Conservation (phyloP, 139 green algal species). For the Coelastrella sp. region DNA sequence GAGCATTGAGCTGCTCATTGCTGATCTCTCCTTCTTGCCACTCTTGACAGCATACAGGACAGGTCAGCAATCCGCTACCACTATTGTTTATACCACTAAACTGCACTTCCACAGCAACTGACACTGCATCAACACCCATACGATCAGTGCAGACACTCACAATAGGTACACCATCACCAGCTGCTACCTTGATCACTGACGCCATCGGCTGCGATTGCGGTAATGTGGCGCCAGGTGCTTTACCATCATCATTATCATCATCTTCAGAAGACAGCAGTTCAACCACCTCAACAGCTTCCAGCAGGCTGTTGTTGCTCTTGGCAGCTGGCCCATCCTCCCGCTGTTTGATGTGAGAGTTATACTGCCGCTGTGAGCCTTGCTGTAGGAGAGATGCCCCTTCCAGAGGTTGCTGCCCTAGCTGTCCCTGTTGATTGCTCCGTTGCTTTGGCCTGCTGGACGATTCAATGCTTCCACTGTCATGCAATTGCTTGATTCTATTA, state of each 20-base stretch:
- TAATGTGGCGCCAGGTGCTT: neutral
- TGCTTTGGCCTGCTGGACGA: too few species aligned
- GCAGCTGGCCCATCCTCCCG: neutral
- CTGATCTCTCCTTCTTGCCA: conserved; percentile 21
- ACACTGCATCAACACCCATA: too few species aligned
- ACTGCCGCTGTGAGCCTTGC: conserved; percentile 1
- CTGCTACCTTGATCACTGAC: neutral
- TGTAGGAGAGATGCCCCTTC: neutral
- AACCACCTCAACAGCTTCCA: neutral
- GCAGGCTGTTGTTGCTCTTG: neutral
- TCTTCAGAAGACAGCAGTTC: conserved; percentile 32
- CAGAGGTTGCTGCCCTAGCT: neutral
- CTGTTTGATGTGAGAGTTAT: neutral
- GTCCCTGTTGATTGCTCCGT: neutral
- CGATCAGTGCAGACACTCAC: too few species aligned
- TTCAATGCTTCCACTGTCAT: too few species aligned
- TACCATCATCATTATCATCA: neutral
- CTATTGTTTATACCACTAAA: too few species aligned
- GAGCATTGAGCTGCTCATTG: neutral
- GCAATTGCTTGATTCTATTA: too few species aligned
- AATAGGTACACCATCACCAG: neutral
- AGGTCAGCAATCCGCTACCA: neutral
- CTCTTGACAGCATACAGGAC: conserved; percentile 28
- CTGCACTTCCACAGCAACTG: too few species aligned
- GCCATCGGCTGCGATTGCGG: too few species aligned